Percentiles rank a stretch among this genome's conserved stretches.
phyloP scores from a whole-genome alignment of 306 rosid species.

The Cucumis cinereus region DNA sequence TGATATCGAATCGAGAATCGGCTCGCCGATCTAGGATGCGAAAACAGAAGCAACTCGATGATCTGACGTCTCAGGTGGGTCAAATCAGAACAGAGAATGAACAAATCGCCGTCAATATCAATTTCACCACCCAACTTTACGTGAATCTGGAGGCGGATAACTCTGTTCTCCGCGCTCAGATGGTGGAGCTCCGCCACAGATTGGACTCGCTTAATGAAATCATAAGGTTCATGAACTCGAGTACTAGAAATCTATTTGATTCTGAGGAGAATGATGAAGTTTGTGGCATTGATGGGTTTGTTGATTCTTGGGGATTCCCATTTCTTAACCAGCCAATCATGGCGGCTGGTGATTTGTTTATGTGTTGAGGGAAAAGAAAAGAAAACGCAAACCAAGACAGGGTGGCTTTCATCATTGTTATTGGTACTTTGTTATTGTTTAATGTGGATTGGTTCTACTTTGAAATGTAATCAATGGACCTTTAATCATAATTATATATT shows the following conservation, averaged over 20 bases:
- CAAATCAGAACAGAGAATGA: conserved; percentile 42
- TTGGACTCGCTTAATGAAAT: conserved; percentile 58
- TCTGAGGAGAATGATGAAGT: neutral
- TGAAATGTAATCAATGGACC: neutral
- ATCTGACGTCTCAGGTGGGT: conserved; percentile 24
- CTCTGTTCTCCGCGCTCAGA: conserved; percentile 54
- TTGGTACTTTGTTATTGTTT: neutral
- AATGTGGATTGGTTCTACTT: neutral
- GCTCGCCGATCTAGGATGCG: conserved; percentile 66
- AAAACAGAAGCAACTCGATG: conserved; percentile 62
- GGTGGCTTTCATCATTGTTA: neutral
- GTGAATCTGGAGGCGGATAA: conserved; percentile 54
- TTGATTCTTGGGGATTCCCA: conserved; percentile 12
- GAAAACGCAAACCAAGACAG: neutral
- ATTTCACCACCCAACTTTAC: conserved; percentile 31
- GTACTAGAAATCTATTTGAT: conserved; percentile 21
- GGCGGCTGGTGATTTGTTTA: conserved; percentile 20
- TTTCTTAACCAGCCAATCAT: conserved; percentile 21
- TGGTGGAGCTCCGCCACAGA: conserved; percentile 61
- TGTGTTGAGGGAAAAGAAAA: conserved; percentile 4
- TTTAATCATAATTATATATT: neutral
- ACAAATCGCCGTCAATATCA: conserved; percentile 29
- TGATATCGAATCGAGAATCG: conserved; percentile 74
- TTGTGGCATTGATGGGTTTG: conserved; percentile 12
- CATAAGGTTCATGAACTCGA: conserved; percentile 33